A percentile compares a stretch with the other conserved stretches of the same genome.
Evolutionary conservation across 768 basidiomycete species (phyloP).

Genomic region (Mycena galericulata): DNA sequence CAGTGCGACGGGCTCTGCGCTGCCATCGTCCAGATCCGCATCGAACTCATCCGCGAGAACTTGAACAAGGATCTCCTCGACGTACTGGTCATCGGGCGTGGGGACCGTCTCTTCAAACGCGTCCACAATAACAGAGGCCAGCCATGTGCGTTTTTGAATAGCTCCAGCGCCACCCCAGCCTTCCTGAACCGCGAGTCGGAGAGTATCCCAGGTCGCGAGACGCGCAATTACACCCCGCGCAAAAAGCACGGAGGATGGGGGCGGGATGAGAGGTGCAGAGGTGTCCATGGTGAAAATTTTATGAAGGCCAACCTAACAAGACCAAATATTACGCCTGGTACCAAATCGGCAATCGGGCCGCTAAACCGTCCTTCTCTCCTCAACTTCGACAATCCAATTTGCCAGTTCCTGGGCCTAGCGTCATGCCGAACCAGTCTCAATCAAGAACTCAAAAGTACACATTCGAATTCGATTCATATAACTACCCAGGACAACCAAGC

Average conservation of each 20-base stretch:
- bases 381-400: no score
- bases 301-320: not conserved
- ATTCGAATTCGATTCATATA: no score
- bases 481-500: conserved; percentile 30
- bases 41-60: conserved; percentile 93
- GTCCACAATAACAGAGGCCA: conserved; percentile 85
- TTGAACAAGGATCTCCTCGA: conserved; percentile 86
- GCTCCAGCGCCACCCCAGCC: conserved; percentile 86
- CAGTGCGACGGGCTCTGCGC: conserved; percentile 76
- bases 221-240: conserved; percentile 89
- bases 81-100: conserved; percentile 73
- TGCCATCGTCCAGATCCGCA: conserved; percentile 85
- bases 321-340: no score
- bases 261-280: conserved; percentile 44
- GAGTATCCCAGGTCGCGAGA: conserved; percentile 85
- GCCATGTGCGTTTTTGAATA: conserved; percentile 83
- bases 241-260: conserved; percentile 73
- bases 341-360: no score
- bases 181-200: conserved; percentile 88
- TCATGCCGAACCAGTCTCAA: no score
- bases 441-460: no score
- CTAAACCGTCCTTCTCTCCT: no score
- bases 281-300: conserved; percentile 37
- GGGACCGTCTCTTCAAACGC: conserved; percentile 72
- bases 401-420: no score